phyloP scores from a whole-genome alignment of 2,329 filamentous ascomycete genomes.

The Furcasterigmium sp. region DNA sequence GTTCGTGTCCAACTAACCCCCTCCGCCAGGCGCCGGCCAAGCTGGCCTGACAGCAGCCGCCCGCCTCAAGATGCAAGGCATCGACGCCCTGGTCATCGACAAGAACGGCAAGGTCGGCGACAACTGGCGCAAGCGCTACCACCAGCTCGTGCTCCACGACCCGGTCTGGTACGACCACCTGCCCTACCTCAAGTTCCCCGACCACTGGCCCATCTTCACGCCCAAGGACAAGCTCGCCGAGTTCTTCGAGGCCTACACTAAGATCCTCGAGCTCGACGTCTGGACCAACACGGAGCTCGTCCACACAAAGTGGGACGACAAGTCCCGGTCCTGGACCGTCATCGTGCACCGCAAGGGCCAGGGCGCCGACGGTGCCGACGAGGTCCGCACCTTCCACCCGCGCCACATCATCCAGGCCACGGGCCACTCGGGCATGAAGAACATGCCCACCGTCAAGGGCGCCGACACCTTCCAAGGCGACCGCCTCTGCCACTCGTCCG shows the following conservation, averaged over 20 bases:
- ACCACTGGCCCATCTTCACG: slow-evolving; percentile 64
- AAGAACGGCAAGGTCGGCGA: slow-evolving; percentile 53
- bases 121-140: slow-evolving; percentile 59
- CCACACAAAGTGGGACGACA: slow-evolving; percentile 44
- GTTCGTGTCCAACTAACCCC: slow-evolving; percentile 4
- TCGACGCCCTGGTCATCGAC: slow-evolving; percentile 54
- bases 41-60: slow-evolving; percentile 53
- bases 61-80: slow-evolving; percentile 52
- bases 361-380: slow-evolving; percentile 33
- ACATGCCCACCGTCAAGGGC: slow-evolving; percentile 52
- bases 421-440: slow-evolving; percentile 63
- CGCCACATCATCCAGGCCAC: slow-evolving; percentile 63
- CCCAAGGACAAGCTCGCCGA: slow-evolving; percentile 68
- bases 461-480: slow-evolving; percentile 52
- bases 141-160: slow-evolving; percentile 63
- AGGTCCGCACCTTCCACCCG: slow-evolving; percentile 52
- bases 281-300: slow-evolving; percentile 52
- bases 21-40: slow-evolving; percentile 38
- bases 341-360: slow-evolving; percentile 43
- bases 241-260: slow-evolving; percentile 62
- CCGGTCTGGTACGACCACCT: slow-evolving; percentile 58
- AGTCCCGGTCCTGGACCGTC: slow-evolving; percentile 47
- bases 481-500: slow-evolving; percentile 56
- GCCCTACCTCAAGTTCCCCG: slow-evolving; percentile 60
- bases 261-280: slow-evolving; percentile 61